phyloP scores from a whole-genome alignment of 768 basidiomycete genomes.

The Phlebiopsis gigantea region DNA sequence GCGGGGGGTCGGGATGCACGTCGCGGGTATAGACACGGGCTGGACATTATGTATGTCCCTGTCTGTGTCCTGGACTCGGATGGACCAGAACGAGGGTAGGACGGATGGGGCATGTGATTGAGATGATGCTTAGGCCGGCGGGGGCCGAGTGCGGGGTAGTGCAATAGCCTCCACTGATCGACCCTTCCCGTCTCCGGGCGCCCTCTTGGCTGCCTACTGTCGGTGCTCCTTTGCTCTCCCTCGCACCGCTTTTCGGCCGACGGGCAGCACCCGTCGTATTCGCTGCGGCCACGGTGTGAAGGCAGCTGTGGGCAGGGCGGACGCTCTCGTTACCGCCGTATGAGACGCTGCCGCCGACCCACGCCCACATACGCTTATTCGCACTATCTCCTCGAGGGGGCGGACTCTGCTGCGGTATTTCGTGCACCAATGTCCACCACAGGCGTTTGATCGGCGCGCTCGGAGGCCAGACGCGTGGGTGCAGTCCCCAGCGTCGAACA shows the following conservation, averaged over 20 bases:
- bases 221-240: conserved; percentile 1
- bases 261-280: not conserved
- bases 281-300: not conserved
- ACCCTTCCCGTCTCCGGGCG: not conserved
- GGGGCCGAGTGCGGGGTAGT: conserved; percentile 9
- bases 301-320: not conserved
- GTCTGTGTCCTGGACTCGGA: not conserved
- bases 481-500: not conserved
- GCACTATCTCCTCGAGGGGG: not conserved
- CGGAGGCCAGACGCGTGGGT: not conserved
- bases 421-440: not conserved
- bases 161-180: not conserved
- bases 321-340: not conserved
- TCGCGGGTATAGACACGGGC: conserved; percentile 2
- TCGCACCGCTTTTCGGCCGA: conserved; percentile 5
- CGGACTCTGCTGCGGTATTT: not conserved
- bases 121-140: conserved; percentile 1
- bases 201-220: not conserved
- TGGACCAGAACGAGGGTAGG: not conserved
- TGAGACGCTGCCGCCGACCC: not conserved
- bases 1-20: not conserved
- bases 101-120: conserved; percentile 7
- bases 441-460: not conserved
- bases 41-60: conserved; percentile 2
- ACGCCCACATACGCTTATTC: not conserved